Percentiles rank a stretch among this genome's conserved stretches.
These are phyloP conservation scores for Inonotus hispidus DNA, from an alignment of 1,284 basidiomycete species.

Conservation along the genomic window DNA sequence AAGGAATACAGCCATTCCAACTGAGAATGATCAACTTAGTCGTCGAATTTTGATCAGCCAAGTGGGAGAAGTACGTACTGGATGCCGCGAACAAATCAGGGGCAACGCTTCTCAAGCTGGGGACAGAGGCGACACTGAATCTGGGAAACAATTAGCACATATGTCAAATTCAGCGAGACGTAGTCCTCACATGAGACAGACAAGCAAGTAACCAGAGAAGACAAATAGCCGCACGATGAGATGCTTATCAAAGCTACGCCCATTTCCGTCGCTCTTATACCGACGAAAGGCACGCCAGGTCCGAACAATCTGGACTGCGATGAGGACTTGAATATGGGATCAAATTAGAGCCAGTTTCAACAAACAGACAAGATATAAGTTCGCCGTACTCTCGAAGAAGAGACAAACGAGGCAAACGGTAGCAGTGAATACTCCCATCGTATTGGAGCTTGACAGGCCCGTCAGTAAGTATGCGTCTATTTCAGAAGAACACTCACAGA, in stretches of 20 bases:
- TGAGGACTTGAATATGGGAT: conserved; percentile 21
- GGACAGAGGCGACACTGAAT: conserved; percentile 27
- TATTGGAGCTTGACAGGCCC: conserved; percentile 23
- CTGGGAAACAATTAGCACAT: conserved; percentile 19
- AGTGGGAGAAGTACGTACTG: conserved; percentile 22
- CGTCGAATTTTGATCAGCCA: not conserved
- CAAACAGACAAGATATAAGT: not conserved
- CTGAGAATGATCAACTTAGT: conserved; percentile 19
- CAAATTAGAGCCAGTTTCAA: not conserved
- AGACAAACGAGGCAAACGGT: conserved; percentile 30
- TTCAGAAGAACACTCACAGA: conserved; percentile 24
- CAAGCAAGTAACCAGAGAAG: conserved; percentile 32
- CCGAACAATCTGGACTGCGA: conserved; percentile 27
- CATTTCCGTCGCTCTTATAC: conserved; percentile 20
- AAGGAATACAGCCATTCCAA: conserved; percentile 32
- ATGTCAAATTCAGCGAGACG: not conserved
- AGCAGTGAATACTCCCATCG: conserved; percentile 30
- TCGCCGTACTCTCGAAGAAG: conserved; percentile 27
- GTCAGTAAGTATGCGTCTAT: not conserved
- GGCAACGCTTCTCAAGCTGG: conserved; percentile 22
- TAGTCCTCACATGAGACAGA: conserved; percentile 29
- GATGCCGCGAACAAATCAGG: conserved; percentile 35
- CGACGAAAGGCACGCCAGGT: conserved; percentile 28
- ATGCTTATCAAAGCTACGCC: conserved; percentile 25
- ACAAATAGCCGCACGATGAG: conserved; percentile 32